These are phyloP conservation scores for Carallia brachiata DNA, from an alignment of 345 rosid genomes.

Conservation along the genomic window DNA sequence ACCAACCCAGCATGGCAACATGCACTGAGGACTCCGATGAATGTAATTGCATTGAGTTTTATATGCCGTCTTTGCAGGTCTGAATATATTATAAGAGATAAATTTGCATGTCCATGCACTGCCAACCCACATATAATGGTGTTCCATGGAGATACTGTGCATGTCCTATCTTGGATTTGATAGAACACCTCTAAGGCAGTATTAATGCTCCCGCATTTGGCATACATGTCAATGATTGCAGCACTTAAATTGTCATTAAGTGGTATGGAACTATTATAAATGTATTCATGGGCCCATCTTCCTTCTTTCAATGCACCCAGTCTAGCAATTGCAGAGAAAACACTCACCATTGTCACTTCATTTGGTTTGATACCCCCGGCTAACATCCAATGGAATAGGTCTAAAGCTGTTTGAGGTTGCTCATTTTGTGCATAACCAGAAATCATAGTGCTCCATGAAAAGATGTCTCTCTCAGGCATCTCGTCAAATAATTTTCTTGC, in stretches of 20 bases:
- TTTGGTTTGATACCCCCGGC: constrained; percentile 52
- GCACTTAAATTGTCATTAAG: constrained; percentile 67
- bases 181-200: constrained; percentile 57
- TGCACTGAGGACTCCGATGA: constrained; percentile 72
- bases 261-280: constrained; percentile 39
- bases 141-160: constrained; percentile 77
- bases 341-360: constrained; percentile 78
- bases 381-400: constrained; percentile 58
- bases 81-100: constrained; percentile 53
- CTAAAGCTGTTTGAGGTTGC: constrained; percentile 51
- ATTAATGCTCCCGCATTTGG: constrained; percentile 80
- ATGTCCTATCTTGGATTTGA: constrained; percentile 36
- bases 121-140: constrained; percentile 79
- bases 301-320: constrained; percentile 63
- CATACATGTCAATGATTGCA: constrained; percentile 84
- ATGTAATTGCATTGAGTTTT: constrained; percentile 60
- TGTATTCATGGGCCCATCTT: constrained; percentile 53
- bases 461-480: constrained; percentile 65
- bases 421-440: constrained; percentile 62
- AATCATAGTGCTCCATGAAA: constrained; percentile 81
- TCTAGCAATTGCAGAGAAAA: constrained; percentile 66
- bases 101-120: constrained; percentile 56
- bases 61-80: constrained; percentile 45
- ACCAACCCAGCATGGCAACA: constrained; percentile 74
- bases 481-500: constrained; percentile 57